Evolutionary conservation across 2,329 filamentous ascomycete species (phyloP), one percentile per base, ranked within the genome.

Genomic region (Tolypocladium cylindrosporum): DNA sequence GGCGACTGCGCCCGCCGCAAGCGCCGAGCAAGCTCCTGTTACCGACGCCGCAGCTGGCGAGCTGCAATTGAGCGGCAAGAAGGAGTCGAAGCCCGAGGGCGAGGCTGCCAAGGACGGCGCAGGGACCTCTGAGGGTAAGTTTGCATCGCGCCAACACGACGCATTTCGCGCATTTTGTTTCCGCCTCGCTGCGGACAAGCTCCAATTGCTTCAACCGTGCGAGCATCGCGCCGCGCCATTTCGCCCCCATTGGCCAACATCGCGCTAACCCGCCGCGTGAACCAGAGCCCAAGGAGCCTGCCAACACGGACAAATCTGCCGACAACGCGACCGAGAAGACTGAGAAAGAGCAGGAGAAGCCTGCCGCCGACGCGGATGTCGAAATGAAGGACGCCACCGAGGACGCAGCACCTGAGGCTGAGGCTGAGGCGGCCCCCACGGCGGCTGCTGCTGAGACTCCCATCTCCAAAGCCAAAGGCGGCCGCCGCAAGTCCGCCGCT

Each of bases 401-500:
- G 58, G 65, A 67, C 54, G 68, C 65, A 50, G 63, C 66, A 27
- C 64, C 67, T 34, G 67, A 68, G 55, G 66, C 63, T 53, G 68
- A 67, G 55, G 58, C 63, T 31, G 65, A 69, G 59, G 60, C 66
- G 48, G 60, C 66, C 54, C 57, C 66, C 56, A 62, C 65, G 41
- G 65, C 61, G 24, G 64, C 65, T 21, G 57, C 66, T 27, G 61
- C 61, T 40, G 69, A 71, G 52, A 70, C 69, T 31, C 64, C 71
- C 11, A 59, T 65, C 10, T 62, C 63, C 51, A 74, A 75, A 57
- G 65, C 63, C 61, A 77, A 78, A 62, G 84, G 83, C 11, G 87
- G 90, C 75, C 81, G 81, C 69, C 89, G 90, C 76, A 94, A 94
- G 80, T 95, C 90, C 31, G 79, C 79, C 48, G 82, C 81, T 50